These are phyloP conservation scores for Ramichloridium luteum DNA, from an alignment of 2,329 filamentous ascomycete genomes.

Conservation along the genomic window DNA sequence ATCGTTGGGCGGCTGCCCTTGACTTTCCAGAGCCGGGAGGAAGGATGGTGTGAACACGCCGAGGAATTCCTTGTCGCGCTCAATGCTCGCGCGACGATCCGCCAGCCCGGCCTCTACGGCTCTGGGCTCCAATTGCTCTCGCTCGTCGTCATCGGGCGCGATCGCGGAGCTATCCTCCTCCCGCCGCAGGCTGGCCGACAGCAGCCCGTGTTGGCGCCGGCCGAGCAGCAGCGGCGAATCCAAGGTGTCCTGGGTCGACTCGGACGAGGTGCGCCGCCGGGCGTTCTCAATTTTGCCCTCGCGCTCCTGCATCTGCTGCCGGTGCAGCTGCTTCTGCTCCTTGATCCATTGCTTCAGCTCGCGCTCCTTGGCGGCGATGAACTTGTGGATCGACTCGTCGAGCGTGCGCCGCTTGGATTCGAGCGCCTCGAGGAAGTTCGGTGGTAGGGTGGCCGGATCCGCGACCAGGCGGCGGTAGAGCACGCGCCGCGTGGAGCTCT, in stretches of 20 bases:
- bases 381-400: slow-evolving; percentile 28
- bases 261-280: slow-evolving; percentile 6
- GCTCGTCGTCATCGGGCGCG: slow-evolving; percentile 4
- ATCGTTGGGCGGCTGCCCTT: slow-evolving; percentile 5
- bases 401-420: slow-evolving; percentile 26
- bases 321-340: slow-evolving; percentile 16
- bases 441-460: slow-evolving; percentile 17
- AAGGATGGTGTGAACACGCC: slow-evolving; percentile 27
- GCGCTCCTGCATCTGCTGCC: neutral
- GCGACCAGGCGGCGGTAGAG: slow-evolving; percentile 12
- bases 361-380: slow-evolving; percentile 26
- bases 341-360: slow-evolving; percentile 27
- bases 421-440: slow-evolving; percentile 22
- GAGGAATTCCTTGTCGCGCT: slow-evolving; percentile 24
- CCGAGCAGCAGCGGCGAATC: slow-evolving; percentile 5
- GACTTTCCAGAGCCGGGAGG: slow-evolving; percentile 23
- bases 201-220: slow-evolving; percentile 9
- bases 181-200: slow-evolving; percentile 13
- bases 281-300: neutral
- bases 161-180: slow-evolving; percentile 7
- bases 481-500: slow-evolving; percentile 11
- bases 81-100: slow-evolving; percentile 16
- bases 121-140: slow-evolving; percentile 8
- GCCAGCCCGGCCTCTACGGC: slow-evolving; percentile 13
- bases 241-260: slow-evolving; percentile 7